These are phyloP conservation scores for Mycena sp. DNA, from an alignment of 1,284 basidiomycete species.

Conservation along the genomic window DNA sequence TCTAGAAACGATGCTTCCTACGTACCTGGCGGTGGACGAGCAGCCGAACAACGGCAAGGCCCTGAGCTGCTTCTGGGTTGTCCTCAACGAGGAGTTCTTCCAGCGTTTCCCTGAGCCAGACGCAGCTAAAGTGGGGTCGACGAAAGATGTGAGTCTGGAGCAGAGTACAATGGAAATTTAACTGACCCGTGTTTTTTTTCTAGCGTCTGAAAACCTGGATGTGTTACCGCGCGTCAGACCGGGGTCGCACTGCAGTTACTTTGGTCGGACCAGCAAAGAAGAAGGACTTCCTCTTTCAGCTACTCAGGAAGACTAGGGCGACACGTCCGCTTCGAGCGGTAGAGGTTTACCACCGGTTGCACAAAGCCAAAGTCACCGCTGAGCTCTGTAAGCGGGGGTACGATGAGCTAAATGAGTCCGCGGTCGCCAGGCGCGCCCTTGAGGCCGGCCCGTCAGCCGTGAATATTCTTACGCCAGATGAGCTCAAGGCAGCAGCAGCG, in stretches of 20 bases:
- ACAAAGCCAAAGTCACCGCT: no score
- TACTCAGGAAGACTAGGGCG: not conserved
- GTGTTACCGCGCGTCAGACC: not conserved
- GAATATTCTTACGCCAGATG: not conserved
- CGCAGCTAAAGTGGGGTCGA: not conserved
- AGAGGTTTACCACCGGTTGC: not conserved
- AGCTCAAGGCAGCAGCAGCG: not conserved
- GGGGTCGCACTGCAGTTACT: not conserved
- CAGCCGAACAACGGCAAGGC: not conserved
- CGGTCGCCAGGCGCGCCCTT: not conserved
- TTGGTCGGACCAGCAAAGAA: not conserved
- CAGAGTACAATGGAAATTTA: no score
- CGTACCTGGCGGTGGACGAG: not conserved
- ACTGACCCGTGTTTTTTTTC: not conserved
- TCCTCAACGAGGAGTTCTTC: not conserved
- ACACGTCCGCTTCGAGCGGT: not conserved
- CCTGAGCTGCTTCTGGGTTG: not conserved
- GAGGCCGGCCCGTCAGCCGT: not conserved
- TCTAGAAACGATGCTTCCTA: not conserved
- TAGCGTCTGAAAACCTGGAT: not conserved
- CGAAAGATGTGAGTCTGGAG: not conserved
- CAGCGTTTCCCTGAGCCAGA: not conserved
- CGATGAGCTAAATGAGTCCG: not conserved
- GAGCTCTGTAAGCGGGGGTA: not conserved
- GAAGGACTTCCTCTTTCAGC: not conserved